phyloP scores from a whole-genome alignment of 805 yeast species.

The Cyberlindnera euphorbiiphila region DNA sequence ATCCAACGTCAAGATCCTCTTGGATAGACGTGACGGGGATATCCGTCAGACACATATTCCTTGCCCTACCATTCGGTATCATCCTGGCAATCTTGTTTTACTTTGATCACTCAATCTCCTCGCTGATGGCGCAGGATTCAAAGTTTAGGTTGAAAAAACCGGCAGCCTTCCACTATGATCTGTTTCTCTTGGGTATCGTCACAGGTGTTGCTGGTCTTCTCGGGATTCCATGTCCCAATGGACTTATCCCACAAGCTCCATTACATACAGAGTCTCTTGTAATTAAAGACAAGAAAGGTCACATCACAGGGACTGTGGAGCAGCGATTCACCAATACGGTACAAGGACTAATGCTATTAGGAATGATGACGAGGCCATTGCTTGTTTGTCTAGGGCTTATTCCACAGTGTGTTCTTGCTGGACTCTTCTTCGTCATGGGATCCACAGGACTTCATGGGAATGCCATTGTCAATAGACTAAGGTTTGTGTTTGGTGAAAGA shows the following conservation, averaged over 20 bases:
- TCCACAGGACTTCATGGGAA: slow-evolving; percentile 69
- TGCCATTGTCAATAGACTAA: slow-evolving; percentile 56
- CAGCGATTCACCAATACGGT: slow-evolving; percentile 81
- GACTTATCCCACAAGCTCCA: slow-evolving; percentile 96
- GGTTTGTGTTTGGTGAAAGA: slow-evolving; percentile 43
- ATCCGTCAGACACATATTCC: slow-evolving; percentile 68
- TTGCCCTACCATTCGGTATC: slow-evolving; percentile 91
- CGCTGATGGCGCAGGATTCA: slow-evolving; percentile 85
- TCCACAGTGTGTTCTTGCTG: slow-evolving; percentile 92
- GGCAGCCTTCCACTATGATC: slow-evolving; percentile 90
- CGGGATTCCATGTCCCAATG: slow-evolving; percentile 96
- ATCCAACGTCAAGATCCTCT: slow-evolving; percentile 53
- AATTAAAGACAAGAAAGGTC: slow-evolving; percentile 34
- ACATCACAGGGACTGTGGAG: slow-evolving; percentile 59
- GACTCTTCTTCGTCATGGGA: slow-evolving; percentile 93
- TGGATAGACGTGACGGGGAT: slow-evolving; percentile 40
- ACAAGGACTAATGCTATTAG: slow-evolving; percentile 82
- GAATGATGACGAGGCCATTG: slow-evolving; percentile 87
- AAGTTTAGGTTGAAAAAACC: slow-evolving; percentile 83
- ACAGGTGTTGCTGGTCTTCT: slow-evolving; percentile 84
- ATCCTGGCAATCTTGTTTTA: slow-evolving; percentile 80
- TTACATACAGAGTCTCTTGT: slow-evolving; percentile 79
- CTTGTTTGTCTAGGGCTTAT: slow-evolving; percentile 74
- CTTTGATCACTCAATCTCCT: slow-evolving; percentile 93
- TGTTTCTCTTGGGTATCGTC: slow-evolving; percentile 74